Base-by-base conservation (phyloP, 2,329 filamentous ascomycete genomes). In the Fusarium buharicum region DNA sequence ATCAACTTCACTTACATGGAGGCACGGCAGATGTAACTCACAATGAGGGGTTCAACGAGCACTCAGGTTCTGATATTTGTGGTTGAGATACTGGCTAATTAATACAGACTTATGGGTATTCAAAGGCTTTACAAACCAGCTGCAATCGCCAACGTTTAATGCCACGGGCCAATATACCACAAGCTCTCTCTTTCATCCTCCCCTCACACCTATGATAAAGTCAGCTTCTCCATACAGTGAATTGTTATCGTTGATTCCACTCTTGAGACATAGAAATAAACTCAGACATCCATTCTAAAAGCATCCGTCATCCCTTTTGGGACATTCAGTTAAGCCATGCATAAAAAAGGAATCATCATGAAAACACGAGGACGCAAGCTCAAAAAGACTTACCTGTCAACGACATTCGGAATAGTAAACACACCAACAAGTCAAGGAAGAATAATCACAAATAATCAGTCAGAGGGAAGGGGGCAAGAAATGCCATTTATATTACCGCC, bases 281-380 rank as follows among this genome's bases (percentile, higher is more conserved):
- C 39, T 74, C 71, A 74, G 72, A 67, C 48, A 69, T 73, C 62
- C 71, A 73, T 72, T 74, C 61, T 71, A 59, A 13, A 59, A 55
- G 59, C 67, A 71, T 72, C 70, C 58, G 44, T 55, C 43, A 50
- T 50, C 60, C 63, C 58, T 59, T 44, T 52, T 34, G 57, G 62
- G 61, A 63, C 50, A 56, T 71, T 74, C 71, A 74, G 72, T 53
- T 74, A 74, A 74, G 72, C 72, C 73, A 74, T 74, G 72, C 72
- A 70, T 69, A 64, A 31, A 64, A 66, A 55, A 63, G 40, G 38
- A 62, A 66, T 74, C 70, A 74, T 74, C 72, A 74, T 64, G 14
- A 55, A 54, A 52, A 31, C 17, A 39, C 9, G 27, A 54, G 5
- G 28, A 39, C 16, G 5, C 28, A 20, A 54, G 14, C 14, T 37